Evolutionary conservation across 2,329 filamentous ascomycete species (phyloP).

Genomic region (Pseudogymnoascus sp.): DNA sequence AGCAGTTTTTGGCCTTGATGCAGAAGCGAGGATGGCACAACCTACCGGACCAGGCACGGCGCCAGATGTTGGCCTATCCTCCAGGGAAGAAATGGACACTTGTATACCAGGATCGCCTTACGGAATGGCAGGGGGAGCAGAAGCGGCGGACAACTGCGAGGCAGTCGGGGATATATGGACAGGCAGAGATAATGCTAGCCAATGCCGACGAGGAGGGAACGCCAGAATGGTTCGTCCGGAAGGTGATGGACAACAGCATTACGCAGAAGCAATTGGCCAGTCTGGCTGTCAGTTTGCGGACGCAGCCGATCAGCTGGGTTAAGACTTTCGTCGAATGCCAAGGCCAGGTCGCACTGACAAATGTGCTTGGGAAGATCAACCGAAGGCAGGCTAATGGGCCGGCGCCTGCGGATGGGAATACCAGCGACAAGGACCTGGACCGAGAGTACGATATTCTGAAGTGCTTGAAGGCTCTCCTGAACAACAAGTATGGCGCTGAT

Average conservation of each 20-base stretch:
- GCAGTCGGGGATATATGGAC: conserved; percentile 58
- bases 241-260: conserved; percentile 91
- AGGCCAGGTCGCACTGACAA: conserved; percentile 91
- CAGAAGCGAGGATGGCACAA: conserved; percentile 97
- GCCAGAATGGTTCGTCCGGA: conserved; percentile 96
- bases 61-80: conserved; percentile 95
- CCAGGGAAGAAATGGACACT: conserved; percentile 95
- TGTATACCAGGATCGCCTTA: conserved; percentile 87
- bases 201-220: conserved; percentile 90
- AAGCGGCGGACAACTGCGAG: conserved; percentile 71
- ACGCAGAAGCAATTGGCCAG: conserved; percentile 86
- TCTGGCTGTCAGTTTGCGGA: conserved; percentile 86
- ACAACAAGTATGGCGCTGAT: conserved; percentile 98
- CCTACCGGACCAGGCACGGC: conserved; percentile 82
- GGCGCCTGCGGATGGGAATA: conserved; percentile 40
- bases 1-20: conserved; percentile 90
- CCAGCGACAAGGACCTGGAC: conserved; percentile 60
- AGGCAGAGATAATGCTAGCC: conserved; percentile 60
- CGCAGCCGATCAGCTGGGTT: conserved; percentile 97
- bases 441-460: conserved; percentile 93
- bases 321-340: conserved; percentile 95
- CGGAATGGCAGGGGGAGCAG: conserved; percentile 90
- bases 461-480: conserved; percentile 94
- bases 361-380: conserved; percentile 88
- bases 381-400: conserved; percentile 67